Evolutionary conservation across 1,284 basidiomycete genomes (phyloP), one percentile per base, ranked within the genome.

Genomic region (Cryptococcus sp.): DNA sequence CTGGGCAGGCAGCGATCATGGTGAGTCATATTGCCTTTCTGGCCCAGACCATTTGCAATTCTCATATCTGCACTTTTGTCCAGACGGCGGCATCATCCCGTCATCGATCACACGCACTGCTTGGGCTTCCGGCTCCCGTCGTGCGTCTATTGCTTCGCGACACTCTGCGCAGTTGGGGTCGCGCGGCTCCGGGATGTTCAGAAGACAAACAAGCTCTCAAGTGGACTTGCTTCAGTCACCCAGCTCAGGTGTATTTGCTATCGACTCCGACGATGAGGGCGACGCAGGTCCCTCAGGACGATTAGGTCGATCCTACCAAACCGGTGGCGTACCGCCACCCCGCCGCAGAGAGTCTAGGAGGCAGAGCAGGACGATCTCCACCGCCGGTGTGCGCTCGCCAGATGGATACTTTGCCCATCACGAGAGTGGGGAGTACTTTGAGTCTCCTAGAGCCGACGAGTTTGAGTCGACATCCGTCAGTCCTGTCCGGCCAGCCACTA

Each of bases 241-340:
- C 0, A 65, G 61, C 11, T 71, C 71, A 0, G 70, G 65, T 6
- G 75, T 77, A 2, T 76, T 77, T 46, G 54, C 66, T 5, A 62
- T 66, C 11, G 75, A 77, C 42, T 73, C 70, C 22, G 75, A 76
- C 22, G 75, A 76, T 52, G 75, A 77, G 54, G 65, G 61, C n/a
- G 65, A 62, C 13, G 55, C 59, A 23, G 47, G 54, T 25, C 50
- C 57, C 17, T 65, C 56, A 10, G 42, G 61, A 6, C 46, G 57
- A 25, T 40, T 48, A 19, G 52, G 54, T 13, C n/a, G 53, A 23
- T 49, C 52, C 22, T 48, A 55, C 49, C 48, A 50, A 35, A 11
- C 8, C 22, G 22, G 17, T 17, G 48, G 48, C 3, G 30, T 35
- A 13, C 25, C n/a, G 11, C 48, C 25, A 8, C 19, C 35, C 11